Percentiles rank a stretch among this genome's conserved stretches.
These are phyloP conservation scores for Backusella parvicylindrica DNA, from an alignment of 192 early-diverging fungal genomes.

Conservation along the genomic window DNA sequence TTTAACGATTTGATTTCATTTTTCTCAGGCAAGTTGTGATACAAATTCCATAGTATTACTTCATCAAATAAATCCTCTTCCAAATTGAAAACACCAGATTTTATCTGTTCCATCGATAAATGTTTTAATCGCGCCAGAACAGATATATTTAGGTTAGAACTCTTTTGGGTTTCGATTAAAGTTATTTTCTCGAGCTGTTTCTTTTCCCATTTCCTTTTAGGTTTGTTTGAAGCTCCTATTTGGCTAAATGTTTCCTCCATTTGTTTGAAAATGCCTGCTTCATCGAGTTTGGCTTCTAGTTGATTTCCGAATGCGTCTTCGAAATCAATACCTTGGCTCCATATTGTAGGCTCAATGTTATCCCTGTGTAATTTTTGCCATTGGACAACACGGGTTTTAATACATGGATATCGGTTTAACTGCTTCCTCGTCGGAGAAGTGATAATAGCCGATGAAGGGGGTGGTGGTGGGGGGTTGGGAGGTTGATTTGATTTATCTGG, in stretches of 20 bases:
- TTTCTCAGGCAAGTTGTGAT: not conserved
- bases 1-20: not conserved
- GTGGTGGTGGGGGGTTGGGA: not conserved
- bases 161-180: not conserved
- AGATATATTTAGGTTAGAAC: not conserved
- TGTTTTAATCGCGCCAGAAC: not conserved
- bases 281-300: conserved; percentile 10
- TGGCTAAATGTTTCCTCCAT: conserved; percentile 28
- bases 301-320: not conserved
- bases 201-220: not conserved
- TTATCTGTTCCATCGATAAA: not conserved
- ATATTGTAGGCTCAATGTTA: conserved; percentile 24
- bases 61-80: not conserved
- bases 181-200: not conserved
- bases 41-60: not conserved
- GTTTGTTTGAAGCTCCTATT: not conserved
- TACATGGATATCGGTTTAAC: conserved; percentile 17
- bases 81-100: not conserved
- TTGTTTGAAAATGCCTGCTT: conserved; percentile 18
- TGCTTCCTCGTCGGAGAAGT: conserved; percentile 18
- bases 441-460: not conserved
- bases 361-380: conserved; percentile 28
- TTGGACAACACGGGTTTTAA: conserved; percentile 25
- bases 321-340: conserved; percentile 3
- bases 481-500: not conserved